These are phyloP conservation scores for Amaranthus tricolor DNA, from an alignment of 179 eudicot genomes.

Conservation along the genomic window DNA sequence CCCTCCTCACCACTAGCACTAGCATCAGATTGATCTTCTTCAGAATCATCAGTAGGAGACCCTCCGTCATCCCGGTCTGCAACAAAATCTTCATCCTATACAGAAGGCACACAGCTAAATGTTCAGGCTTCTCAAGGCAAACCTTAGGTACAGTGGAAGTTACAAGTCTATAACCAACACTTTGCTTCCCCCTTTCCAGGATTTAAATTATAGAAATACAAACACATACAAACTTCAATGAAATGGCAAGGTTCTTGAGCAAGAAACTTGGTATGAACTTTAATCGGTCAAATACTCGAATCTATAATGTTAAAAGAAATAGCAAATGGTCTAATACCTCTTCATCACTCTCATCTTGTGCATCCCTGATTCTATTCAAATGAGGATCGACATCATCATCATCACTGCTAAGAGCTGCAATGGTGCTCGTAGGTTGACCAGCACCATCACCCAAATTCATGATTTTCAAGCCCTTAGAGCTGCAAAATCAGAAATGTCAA, in stretches of 20 bases:
- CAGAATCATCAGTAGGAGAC: constrained; percentile 94
- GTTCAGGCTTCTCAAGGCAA: neutral
- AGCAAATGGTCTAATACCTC: constrained; percentile 46
- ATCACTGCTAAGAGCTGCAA: constrained; percentile 58
- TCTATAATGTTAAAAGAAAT: neutral
- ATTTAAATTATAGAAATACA: neutral
- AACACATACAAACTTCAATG: neutral
- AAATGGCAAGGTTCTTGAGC: constrained; percentile 1
- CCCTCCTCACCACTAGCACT: constrained; percentile 56
- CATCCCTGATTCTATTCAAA: constrained; percentile 84
- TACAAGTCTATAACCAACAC: neutral
- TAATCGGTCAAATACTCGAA: neutral
- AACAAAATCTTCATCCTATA: constrained; percentile 90
- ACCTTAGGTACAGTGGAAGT: neutral
- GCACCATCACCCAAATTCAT: constrained; percentile 58
- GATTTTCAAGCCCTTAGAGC: constrained; percentile 74
- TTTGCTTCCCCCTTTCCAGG: neutral
- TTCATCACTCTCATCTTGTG: constrained; percentile 91
- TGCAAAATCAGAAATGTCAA: constrained; percentile 34
- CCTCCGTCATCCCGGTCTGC: constrained; percentile 81
- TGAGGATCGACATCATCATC: constrained; percentile 94
- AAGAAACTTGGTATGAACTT: neutral
- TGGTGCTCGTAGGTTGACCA: constrained; percentile 47
- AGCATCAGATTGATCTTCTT: constrained; percentile 72
- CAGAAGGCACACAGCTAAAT: neutral